phyloP scores from a whole-genome alignment of 768 basidiomycete species.

The Tylopilus felleus region DNA sequence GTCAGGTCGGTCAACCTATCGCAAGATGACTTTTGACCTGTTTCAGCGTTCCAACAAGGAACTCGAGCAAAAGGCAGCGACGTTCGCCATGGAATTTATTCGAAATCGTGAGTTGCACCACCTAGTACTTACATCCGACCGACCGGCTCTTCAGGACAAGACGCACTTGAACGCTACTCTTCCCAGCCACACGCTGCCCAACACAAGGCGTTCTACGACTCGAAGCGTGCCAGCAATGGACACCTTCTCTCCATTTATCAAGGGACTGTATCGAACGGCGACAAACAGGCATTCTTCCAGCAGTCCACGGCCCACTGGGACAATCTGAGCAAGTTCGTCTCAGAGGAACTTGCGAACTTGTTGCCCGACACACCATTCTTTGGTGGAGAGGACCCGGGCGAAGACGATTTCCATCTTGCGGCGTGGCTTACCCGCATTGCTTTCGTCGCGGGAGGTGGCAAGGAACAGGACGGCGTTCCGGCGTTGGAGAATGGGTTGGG shows the following conservation, averaged over 20 bases:
- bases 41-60: conserved; percentile 46
- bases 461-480: conserved; percentile 35
- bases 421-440: conserved; percentile 52
- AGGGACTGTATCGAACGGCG: conserved; percentile 34
- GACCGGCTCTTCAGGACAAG: conserved; percentile 37
- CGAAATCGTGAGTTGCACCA: conserved; percentile 37
- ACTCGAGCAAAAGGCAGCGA: conserved; percentile 34
- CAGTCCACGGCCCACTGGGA: conserved; percentile 39
- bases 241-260: conserved; percentile 41
- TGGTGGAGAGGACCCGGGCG: conserved; percentile 44
- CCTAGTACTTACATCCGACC: neutral
- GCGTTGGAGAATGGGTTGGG: conserved; percentile 40
- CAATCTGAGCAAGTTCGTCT: conserved; percentile 35
- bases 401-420: conserved; percentile 54
- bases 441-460: conserved; percentile 35
- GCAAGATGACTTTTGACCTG: neutral
- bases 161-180: conserved; percentile 37
- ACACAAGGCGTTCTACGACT: conserved; percentile 44
- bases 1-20: neutral
- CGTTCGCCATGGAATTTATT: conserved; percentile 36
- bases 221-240: conserved; percentile 40
- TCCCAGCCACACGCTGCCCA: conserved; percentile 31
- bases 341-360: conserved; percentile 37
- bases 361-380: conserved; percentile 46
- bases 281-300: conserved; percentile 39